Conservation (phyloP, 345 rosid genomes). For the Mallotus nudiflorus region DNA sequence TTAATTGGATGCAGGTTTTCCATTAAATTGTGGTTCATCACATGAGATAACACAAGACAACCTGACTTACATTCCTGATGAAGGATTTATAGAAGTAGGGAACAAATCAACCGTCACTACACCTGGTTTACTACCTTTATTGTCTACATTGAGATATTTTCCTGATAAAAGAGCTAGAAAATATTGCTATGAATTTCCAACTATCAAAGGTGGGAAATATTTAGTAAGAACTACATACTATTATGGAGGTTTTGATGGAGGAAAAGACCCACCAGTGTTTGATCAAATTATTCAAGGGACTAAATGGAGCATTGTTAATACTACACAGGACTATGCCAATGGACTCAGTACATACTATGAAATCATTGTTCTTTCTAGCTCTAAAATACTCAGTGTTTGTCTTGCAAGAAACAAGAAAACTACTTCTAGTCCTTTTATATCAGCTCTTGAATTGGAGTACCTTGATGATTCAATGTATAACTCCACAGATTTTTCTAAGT, state of each 20-base stretch:
- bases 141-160: slow-evolving; percentile 71
- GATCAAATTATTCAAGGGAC: slow-evolving; percentile 81
- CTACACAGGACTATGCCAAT: slow-evolving; percentile 69
- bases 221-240: slow-evolving; percentile 68
- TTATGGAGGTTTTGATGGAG: slow-evolving; percentile 80
- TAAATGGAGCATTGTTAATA: slow-evolving; percentile 75
- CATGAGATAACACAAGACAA: slow-evolving; percentile 34
- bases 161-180: slow-evolving; percentile 58
- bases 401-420: slow-evolving; percentile 69
- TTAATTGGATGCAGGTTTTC: slow-evolving; percentile 44
- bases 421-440: slow-evolving; percentile 64
- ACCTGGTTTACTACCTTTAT: slow-evolving; percentile 46
- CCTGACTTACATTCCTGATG: slow-evolving; percentile 59
- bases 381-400: slow-evolving; percentile 61
- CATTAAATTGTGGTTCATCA: slow-evolving; percentile 60
- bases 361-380: slow-evolving; percentile 47
- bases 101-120: slow-evolving; percentile 47
- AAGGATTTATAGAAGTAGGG: slow-evolving; percentile 61
- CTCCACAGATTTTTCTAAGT: slow-evolving; percentile 46
- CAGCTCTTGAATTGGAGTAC: slow-evolving; percentile 61
- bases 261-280: slow-evolving; percentile 73
- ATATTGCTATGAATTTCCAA: slow-evolving; percentile 63
- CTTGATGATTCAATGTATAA: slow-evolving; percentile 71
- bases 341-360: slow-evolving; percentile 72
- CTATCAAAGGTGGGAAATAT: slow-evolving; percentile 59